Base-by-base conservation (phyloP, 768 basidiomycete species). In the Suillus variegatus region DNA sequence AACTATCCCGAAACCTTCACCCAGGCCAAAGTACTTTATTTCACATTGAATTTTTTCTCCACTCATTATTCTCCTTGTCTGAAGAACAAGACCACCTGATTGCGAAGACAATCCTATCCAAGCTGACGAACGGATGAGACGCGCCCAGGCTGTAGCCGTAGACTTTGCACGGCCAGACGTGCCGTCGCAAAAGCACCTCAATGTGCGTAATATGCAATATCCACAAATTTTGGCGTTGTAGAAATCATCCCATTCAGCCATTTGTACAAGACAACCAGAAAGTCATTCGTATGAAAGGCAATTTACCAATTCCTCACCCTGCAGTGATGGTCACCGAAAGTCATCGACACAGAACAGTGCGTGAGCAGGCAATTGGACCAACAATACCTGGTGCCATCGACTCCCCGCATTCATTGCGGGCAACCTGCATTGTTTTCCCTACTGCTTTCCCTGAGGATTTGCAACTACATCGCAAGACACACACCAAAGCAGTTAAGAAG, bases 1-100 rank as follows among this genome's bases (percentile, higher is more conserved):
- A n/a, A 68, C 84, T 14, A 69, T 76, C 14, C 82, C 82, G 0
- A 82, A 79, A 65, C 81, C 82, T 9, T 78, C 77, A 14, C 82
- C 79, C 14, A 76, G 72, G 18, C 65, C 79, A 7, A 73, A 75
- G 85, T 86, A 67, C 16, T 79, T 73, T 14, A 10, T 7, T 63
- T 25, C 20, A 1, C n/a, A 54, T 41, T 18, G 32, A 28, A 6
- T 16, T 28, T 18, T 28, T n/a, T 9, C 16, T n/a, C 20, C 5
- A 25, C 14, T 56, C 36, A 56, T 7, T 4, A 57, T 46, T 64
- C 62, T 35, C 13, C 6, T 61, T 40, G 16, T 13, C 25, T 13
- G n/a, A 61, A 86, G 85, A 68, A 80, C 79, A 28, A 79, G 76
- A 49, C 83, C 80, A 63, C 86, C 85, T 1, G 82, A 82, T 38